These are phyloP conservation scores for Baudoinia panamericana DNA, from an alignment of 495 filamentous ascomycete species.

Conservation along the genomic window DNA sequence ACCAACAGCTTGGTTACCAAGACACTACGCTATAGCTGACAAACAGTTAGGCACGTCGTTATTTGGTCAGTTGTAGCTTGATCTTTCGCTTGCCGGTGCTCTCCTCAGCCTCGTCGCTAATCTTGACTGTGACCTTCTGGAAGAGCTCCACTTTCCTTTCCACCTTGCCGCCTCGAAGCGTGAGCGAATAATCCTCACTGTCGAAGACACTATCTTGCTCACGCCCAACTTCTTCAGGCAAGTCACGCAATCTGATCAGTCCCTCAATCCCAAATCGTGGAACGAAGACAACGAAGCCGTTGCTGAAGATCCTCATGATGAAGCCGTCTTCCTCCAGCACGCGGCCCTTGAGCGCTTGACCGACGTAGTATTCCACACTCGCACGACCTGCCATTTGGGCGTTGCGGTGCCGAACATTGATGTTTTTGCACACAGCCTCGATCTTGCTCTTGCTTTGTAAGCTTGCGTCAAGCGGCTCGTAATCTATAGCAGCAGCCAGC, in stretches of 20 bases:
- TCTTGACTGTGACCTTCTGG: conserved; percentile 71
- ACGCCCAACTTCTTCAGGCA: conserved; percentile 41
- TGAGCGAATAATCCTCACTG: conserved; percentile 66
- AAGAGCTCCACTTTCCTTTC: conserved; percentile 61
- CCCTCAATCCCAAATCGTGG: conserved; percentile 91
- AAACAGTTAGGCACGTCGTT: no score
- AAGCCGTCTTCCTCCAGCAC: conserved; percentile 80
- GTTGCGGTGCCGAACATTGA: conserved; percentile 93
- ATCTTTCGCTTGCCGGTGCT: conserved; percentile 84
- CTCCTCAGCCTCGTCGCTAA: conserved; percentile 87
- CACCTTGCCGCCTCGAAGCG: conserved; percentile 41
- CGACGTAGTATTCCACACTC: conserved; percentile 92
- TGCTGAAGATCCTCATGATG: conserved; percentile 91
- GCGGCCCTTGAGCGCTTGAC: conserved; percentile 80
- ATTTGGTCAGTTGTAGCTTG: conserved; percentile 53
- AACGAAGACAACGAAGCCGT: conserved; percentile 92
- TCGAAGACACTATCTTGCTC: conserved; percentile 68
- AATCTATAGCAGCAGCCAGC: conserved; percentile 85
- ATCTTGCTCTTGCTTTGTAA: conserved; percentile 66
- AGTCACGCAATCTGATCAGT: conserved; percentile 69
- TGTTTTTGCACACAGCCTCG: conserved; percentile 90
- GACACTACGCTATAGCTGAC: no score
- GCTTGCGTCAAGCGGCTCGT: conserved; percentile 68
- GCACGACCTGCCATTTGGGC: conserved; percentile 89
- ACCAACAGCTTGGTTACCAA: no score